A percentile compares a stretch with the other conserved stretches of the same genome.
Conservation (phyloP, 805 yeast genomes). For the Zygotorulaspora chibaensis region DNA sequence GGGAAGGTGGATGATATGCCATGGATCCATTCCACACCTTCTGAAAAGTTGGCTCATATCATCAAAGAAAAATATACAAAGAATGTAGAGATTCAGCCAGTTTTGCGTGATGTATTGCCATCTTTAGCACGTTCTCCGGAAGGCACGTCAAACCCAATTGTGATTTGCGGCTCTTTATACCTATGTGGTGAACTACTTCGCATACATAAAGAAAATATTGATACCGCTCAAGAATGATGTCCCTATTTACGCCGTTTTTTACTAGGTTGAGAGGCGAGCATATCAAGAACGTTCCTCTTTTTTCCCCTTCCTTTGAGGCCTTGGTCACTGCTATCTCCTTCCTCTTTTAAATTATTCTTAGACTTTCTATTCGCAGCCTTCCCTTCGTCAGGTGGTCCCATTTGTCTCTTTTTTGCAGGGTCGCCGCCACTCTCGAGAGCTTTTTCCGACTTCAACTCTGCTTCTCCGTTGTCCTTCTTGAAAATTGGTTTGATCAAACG, state of each 20-base stretch:
- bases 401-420: neutral
- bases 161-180: conserved; percentile 70
- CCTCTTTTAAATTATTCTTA: conserved; percentile 1
- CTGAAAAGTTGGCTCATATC: conserved; percentile 23
- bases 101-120: conserved; percentile 29
- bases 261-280: conserved; percentile 6
- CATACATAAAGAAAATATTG: conserved; percentile 28
- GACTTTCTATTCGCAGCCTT: no score
- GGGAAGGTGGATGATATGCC: conserved; percentile 85
- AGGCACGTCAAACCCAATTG: conserved; percentile 28
- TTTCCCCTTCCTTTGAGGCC: neutral
- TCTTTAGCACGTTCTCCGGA: conserved; percentile 18
- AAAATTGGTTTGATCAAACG: conserved; percentile 32
- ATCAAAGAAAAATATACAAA: conserved; percentile 28
- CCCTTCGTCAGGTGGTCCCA: neutral
- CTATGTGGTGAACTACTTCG: conserved; percentile 54
- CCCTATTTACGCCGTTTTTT: conserved; percentile 5
- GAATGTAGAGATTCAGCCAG: conserved; percentile 26
- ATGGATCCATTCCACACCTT: conserved; percentile 62
- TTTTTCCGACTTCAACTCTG: neutral
- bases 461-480: conserved; percentile 12
- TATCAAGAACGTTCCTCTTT: conserved; percentile 5
- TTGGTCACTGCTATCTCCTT: neutral
- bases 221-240: neutral
- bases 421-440: neutral